Base-by-base conservation (phyloP, 768 basidiomycete species). In the Kwoniella pini region DNA sequence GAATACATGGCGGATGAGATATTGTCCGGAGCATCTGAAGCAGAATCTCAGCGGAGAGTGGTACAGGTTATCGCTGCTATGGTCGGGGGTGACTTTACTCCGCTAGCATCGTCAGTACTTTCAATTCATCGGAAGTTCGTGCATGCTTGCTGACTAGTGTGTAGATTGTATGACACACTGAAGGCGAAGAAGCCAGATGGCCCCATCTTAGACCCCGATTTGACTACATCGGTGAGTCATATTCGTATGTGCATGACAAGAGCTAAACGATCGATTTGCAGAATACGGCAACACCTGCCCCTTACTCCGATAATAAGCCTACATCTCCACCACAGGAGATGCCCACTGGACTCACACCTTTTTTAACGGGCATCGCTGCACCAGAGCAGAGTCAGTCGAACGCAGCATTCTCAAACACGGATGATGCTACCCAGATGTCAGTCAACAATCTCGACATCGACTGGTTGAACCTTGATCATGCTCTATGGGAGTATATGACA, bases 1-100 rank as follows among this genome's bases (percentile, higher is more conserved):
- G 56, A 57, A 39, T 27, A 48, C 21, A 46, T 57, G 38, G 56
- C 56, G 12, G 56, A 57, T 28, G 56, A 46, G 30, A 30, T 57
- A 5, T 22, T 55, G n/a, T 17, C 39, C 19, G 54, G 26, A 9
- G 21, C 5, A 15, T n/a, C 19, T 15, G 22, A 26, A 13, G 49
- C 4, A 30, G 49, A 31, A n/a, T 30, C n/a, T 3, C 22, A n/a
- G 30, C 11, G 36, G 21, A 39, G 19, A 15, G 28, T 40, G 19
- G 27, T 45, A 28, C 4, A 38, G 26, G 40, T 27, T 15, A 57
- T 49, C 12, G n/a, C 31, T 26, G 17, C 45, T 21, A 46, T 57
- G 44, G 46, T 57, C n/a, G 19, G 22, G 3, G 56, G 56, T 6
- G 48, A 57, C 26, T 57, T 30, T 19, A 45, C 12, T 6, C 56